Conservation (phyloP, 306 rosid species). For the Lupinus albus region DNA sequence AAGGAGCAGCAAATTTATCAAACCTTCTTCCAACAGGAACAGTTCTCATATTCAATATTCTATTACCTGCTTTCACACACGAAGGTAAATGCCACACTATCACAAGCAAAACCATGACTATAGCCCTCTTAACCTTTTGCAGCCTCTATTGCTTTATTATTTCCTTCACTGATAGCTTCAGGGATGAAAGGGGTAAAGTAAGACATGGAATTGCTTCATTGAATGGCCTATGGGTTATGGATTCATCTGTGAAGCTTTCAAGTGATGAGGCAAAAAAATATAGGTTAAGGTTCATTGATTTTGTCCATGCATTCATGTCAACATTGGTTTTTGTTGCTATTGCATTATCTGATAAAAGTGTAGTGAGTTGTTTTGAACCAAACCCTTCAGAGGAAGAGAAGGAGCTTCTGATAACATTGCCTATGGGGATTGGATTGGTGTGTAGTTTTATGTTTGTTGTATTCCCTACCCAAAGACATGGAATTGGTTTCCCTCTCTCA, state of each 20-base stretch:
- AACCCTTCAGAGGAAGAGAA: constrained; percentile 62
- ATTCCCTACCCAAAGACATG: constrained; percentile 76
- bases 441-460: constrained; percentile 67
- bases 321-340: constrained; percentile 66
- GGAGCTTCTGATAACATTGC: constrained; percentile 59
- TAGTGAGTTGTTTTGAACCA: constrained; percentile 71
- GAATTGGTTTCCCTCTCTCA: constrained; percentile 83
- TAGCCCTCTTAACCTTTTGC: constrained; percentile 53
- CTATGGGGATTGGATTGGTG: constrained; percentile 64
- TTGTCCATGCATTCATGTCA: constrained; percentile 70
- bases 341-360: constrained; percentile 71
- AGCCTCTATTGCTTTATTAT: constrained; percentile 59
- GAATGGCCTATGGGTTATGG: constrained; percentile 73
- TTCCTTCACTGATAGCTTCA: constrained; percentile 74
- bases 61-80: constrained; percentile 64
- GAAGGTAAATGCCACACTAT: constrained; percentile 58
- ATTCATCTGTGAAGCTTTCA: constrained; percentile 50
- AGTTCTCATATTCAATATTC: constrained; percentile 59
- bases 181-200: constrained; percentile 65
- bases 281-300: constrained; percentile 58
- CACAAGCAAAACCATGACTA: constrained; percentile 50
- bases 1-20: constrained; percentile 68
- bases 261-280: constrained; percentile 49
- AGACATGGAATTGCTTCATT: constrained; percentile 65
- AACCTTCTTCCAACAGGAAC: constrained; percentile 83